These are phyloP conservation scores for Atkinsonella texensis DNA, from an alignment of 2,329 filamentous ascomycete genomes.

Conservation along the genomic window DNA sequence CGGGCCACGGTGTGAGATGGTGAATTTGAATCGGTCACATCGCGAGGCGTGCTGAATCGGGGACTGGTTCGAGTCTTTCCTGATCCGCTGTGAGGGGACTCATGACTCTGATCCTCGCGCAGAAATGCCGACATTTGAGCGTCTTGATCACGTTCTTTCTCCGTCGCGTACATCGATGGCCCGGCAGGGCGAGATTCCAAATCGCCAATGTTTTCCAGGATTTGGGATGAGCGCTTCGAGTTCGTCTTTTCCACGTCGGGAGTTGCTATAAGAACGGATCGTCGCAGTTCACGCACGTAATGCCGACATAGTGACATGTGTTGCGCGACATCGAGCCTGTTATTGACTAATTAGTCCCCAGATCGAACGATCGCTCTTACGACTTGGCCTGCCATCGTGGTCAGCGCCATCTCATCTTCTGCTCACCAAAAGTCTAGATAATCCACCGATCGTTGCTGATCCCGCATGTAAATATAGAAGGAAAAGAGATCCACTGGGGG, in stretches of 20 bases:
- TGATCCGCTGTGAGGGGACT: slow-evolving; percentile 42
- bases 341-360: neutral
- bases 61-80: slow-evolving; percentile 35
- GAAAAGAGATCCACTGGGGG: slow-evolving; percentile 95
- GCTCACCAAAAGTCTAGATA: slow-evolving; percentile 95
- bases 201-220: slow-evolving; percentile 63
- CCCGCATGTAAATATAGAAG: slow-evolving; percentile 99
- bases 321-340: slow-evolving; percentile 95
- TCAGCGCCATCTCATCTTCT: neutral
- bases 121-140: slow-evolving; percentile 87
- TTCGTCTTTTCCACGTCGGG: slow-evolving; percentile 73
- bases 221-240: slow-evolving; percentile 74
- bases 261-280: slow-evolving; percentile 85
- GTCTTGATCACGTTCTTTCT: slow-evolving; percentile 68
- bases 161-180: slow-evolving; percentile 49
- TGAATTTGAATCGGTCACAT: slow-evolving; percentile 65
- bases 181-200: slow-evolving; percentile 46
- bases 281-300: slow-evolving; percentile 88
- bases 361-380: too few species aligned
- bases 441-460: slow-evolving; percentile 94
- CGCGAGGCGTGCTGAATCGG: slow-evolving; percentile 47
- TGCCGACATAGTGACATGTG: slow-evolving; percentile 97
- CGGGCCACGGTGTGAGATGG: slow-evolving; percentile 75
- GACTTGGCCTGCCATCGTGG: neutral
- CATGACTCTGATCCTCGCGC: slow-evolving; percentile 49